Evolutionary conservation across 768 basidiomycete genomes (phyloP).

Genomic region (Agrocybe pediades): DNA sequence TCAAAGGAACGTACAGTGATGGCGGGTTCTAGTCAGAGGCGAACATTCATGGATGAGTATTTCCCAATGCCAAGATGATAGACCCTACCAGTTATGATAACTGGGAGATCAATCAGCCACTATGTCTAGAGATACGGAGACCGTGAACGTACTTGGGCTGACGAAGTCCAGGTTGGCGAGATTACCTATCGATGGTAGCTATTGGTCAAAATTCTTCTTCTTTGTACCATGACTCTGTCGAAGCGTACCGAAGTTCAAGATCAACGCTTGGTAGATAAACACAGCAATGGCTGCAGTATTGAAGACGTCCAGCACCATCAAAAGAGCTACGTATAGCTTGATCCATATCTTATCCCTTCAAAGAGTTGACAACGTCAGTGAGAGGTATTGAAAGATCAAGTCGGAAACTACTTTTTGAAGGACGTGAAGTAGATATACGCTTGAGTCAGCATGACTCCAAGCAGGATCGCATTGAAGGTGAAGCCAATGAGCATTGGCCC

Average conservation of each 20-base stretch:
- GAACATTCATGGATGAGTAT: too few species aligned
- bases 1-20: constrained; percentile 38
- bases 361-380: background rate
- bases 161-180: background rate
- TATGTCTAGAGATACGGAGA: too few species aligned
- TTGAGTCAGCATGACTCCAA: constrained; percentile 50
- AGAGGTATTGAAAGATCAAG: background rate
- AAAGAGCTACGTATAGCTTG: constrained; percentile 40
- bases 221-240: constrained; percentile 23
- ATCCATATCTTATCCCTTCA: constrained; percentile 44
- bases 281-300: background rate
- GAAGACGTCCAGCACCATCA: constrained; percentile 37
- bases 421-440: constrained; percentile 46
- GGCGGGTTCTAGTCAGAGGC: constrained; percentile 34
- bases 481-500: constrained; percentile 48
- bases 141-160: too few species aligned
- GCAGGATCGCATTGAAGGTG: constrained; percentile 43
- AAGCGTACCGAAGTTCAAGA: constrained; percentile 6
- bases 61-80: too few species aligned
- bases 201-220: background rate
- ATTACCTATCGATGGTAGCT: background rate
- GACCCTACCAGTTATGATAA: too few species aligned
- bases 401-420: constrained; percentile 25
- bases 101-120: too few species aligned
- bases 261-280: too few species aligned